phyloP scores from a whole-genome alignment of 108 stramenopile genomes.

The Nitzschia inconspicua region DNA sequence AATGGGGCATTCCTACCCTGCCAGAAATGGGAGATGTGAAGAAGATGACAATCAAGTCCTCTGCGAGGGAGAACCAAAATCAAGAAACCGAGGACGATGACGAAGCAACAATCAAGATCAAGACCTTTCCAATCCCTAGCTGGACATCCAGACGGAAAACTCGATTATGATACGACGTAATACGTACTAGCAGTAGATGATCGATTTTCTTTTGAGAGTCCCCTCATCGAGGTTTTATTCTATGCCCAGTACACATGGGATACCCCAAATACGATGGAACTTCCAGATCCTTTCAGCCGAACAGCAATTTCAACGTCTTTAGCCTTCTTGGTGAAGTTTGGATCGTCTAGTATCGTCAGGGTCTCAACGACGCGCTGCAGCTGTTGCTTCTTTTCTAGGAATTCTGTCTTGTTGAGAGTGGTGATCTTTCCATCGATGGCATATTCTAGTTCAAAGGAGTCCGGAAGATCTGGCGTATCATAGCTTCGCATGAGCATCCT shows the following conservation, averaged over 20 bases:
- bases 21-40: too few relatives aligned
- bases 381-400: conserved; percentile 30
- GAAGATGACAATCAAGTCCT: too few relatives aligned
- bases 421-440: conserved; percentile 59
- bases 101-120: too few relatives aligned
- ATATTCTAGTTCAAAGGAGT: conserved; percentile 63
- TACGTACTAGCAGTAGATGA: too few relatives aligned
- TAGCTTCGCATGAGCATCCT: conserved; percentile 16
- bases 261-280: conserved; percentile 33
- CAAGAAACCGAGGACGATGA: too few relatives aligned
- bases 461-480: conserved; percentile 39
- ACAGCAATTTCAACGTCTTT: conserved; percentile 65
- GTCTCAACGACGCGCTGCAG: conserved; percentile 38
- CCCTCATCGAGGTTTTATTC: too few relatives aligned
- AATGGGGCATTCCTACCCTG: too few relatives aligned
- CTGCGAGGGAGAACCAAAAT: too few relatives aligned
- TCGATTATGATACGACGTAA: too few relatives aligned
- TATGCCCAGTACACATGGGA: conserved; percentile 78
- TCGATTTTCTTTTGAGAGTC: too few relatives aligned
- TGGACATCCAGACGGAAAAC: too few relatives aligned
- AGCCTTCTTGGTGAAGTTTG: conserved; percentile 27
- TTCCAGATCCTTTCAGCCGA: conserved; percentile 50
- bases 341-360: conserved; percentile 60
- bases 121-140: too few relatives aligned
- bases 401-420: conserved; percentile 35